phyloP scores from a whole-genome alignment of 1,284 basidiomycete genomes.

The Cryptococcus sp. region DNA sequence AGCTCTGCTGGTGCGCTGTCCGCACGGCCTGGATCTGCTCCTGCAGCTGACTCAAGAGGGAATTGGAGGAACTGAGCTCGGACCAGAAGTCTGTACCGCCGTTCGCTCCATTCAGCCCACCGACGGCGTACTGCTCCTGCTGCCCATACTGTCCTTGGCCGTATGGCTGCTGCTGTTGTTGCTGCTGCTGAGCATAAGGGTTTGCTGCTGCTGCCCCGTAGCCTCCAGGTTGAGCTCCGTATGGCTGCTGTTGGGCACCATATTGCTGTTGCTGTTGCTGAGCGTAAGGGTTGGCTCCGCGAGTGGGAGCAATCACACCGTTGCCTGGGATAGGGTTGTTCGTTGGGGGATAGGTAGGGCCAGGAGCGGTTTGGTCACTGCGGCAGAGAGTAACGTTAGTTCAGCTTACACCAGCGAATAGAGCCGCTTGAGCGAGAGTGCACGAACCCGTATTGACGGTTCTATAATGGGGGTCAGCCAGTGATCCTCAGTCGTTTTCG shows the following conservation, averaged over 20 bases:
- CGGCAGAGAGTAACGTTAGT: neutral
- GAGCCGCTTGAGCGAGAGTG: neutral
- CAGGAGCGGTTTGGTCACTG: constrained; percentile 32
- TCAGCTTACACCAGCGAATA: neutral
- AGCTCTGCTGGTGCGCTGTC: constrained; percentile 44
- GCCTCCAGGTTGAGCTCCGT: neutral
- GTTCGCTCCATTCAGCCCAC: constrained; percentile 24
- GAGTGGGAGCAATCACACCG: constrained; percentile 39
- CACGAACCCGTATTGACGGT: constrained; percentile 38
- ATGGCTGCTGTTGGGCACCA: constrained; percentile 14
- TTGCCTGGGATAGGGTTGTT: constrained; percentile 19
- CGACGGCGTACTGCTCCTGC: constrained; percentile 44
- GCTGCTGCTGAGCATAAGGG: constrained; percentile 19
- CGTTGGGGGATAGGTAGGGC: constrained; percentile 36
- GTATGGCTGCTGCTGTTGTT: constrained; percentile 6
- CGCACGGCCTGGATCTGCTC: constrained; percentile 50
- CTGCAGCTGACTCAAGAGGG: constrained; percentile 44
- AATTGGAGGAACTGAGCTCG: constrained; percentile 40
- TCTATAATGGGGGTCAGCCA: constrained; percentile 16
- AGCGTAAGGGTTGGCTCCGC: constrained; percentile 42
- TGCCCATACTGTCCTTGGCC: constrained; percentile 42
- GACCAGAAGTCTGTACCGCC: constrained; percentile 48
- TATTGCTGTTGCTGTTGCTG: constrained; percentile 27
- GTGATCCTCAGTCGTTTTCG: no score
- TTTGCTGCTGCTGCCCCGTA: constrained; percentile 24